A percentile compares a stretch with the other conserved stretches of the same genome.
phyloP scores from a whole-genome alignment of 768 basidiomycete species.

The Boletus pseudopeckii region DNA sequence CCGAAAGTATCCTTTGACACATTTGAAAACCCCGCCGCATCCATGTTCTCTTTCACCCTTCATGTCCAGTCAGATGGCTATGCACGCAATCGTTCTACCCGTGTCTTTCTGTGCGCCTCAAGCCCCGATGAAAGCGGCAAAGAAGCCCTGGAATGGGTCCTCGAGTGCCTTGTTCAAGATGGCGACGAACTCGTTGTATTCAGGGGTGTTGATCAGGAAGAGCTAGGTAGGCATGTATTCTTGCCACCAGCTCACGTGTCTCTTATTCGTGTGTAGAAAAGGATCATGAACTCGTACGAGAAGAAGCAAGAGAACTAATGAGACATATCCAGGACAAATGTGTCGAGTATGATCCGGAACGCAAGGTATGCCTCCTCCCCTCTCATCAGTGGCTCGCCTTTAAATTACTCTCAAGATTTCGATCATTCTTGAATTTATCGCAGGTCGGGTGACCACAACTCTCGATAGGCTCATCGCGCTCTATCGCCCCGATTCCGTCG shows the following conservation, averaged over 20 bases:
- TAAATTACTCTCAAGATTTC: slow-evolving; percentile 54
- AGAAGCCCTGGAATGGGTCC: slow-evolving; percentile 90
- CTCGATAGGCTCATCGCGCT: slow-evolving; percentile 91
- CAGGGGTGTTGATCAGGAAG: slow-evolving; percentile 85
- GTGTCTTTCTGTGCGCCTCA: slow-evolving; percentile 87
- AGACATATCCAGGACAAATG: slow-evolving; percentile 75
- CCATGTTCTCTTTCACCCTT: slow-evolving; percentile 87
- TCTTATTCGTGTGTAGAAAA: slow-evolving; percentile 45
- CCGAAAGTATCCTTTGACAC: slow-evolving; percentile 77
- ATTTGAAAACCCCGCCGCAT: slow-evolving; percentile 74
- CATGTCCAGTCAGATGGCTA: slow-evolving; percentile 84
- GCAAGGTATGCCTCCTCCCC: slow-evolving; percentile 50
- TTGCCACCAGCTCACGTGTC: neutral
- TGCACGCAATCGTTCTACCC: slow-evolving; percentile 65
- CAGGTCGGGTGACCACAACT: slow-evolving; percentile 84
- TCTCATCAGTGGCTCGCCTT: neutral
- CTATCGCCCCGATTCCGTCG: slow-evolving; percentile 86
- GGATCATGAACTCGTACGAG: slow-evolving; percentile 71
- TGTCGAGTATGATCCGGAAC: slow-evolving; percentile 69
- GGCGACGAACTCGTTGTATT: slow-evolving; percentile 93
- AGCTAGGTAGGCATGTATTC: slow-evolving; percentile 51
- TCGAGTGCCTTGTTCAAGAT: slow-evolving; percentile 79
- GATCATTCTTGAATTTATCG: slow-evolving; percentile 90
- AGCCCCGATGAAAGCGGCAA: slow-evolving; percentile 85
- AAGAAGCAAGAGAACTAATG: slow-evolving; percentile 85